These are phyloP conservation scores for Austroboletus festivus DNA, from an alignment of 768 basidiomycete species.

Conservation along the genomic window DNA sequence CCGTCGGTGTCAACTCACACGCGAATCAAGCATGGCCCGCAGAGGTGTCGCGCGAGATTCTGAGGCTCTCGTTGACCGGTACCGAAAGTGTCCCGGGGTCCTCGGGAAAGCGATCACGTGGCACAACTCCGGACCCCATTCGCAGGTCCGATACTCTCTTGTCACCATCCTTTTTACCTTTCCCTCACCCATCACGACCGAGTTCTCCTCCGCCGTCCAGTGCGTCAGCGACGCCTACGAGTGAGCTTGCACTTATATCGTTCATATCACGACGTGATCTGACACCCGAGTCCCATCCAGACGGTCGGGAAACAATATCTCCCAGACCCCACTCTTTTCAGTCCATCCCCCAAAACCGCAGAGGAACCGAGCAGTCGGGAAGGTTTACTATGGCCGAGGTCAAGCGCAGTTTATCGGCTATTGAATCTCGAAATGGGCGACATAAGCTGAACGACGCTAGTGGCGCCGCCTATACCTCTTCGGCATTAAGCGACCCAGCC, in stretches of 20 bases:
- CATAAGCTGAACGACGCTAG: conserved; percentile 14
- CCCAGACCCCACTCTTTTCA: conserved; percentile 22
- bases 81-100: conserved; percentile 24
- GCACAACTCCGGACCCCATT: conserved; percentile 13
- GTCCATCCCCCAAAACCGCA: conserved; percentile 14
- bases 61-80: conserved; percentile 43
- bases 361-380: conserved; percentile 10
- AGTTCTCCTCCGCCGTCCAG: conserved; percentile 10
- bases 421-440: conserved; percentile 17
- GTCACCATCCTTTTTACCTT: conserved; percentile 30
- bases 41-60: conserved; percentile 53
- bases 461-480: conserved; percentile 16
- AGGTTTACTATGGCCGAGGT: conserved; percentile 17
- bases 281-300: conserved; percentile 5
- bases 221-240: conserved; percentile 28
- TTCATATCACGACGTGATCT: not conserved
- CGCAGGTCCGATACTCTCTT: conserved; percentile 12
- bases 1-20: conserved; percentile 26
- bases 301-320: conserved; percentile 11
- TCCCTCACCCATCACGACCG: conserved; percentile 27
- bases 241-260: conserved; percentile 15
- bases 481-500: conserved; percentile 18
- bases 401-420: conserved; percentile 26
- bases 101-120: conserved; percentile 21
- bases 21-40: conserved; percentile 52